Evolutionary conservation across 169 alveolate species (phyloP).

Genomic region (Plasmodium gaboni): DNA sequence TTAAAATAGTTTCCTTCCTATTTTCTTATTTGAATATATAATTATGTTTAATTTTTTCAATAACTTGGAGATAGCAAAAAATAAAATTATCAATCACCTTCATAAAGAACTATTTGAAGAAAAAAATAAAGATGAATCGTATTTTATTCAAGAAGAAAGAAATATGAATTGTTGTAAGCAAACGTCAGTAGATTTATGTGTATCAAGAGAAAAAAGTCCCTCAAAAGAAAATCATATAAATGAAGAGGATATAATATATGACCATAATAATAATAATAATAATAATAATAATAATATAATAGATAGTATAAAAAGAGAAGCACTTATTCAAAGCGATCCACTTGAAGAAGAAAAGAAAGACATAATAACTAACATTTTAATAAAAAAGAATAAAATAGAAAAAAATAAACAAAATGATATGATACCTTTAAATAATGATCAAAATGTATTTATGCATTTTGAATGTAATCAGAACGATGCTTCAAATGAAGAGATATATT

Average conservation of each 20-base stretch:
- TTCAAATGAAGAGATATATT: too few relatives aligned
- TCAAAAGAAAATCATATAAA: neutral
- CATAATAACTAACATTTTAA: too few relatives aligned
- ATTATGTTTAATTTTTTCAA: conserved; percentile 36
- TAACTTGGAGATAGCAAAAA: conserved; percentile 42
- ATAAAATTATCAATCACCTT: conserved; percentile 15
- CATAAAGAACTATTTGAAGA: conserved; percentile 19
- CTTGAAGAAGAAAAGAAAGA: neutral
- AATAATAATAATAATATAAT: neutral
- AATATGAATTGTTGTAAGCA: conserved; percentile 3
- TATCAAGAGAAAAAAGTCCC: too few relatives aligned
- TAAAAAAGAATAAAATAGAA: too few relatives aligned
- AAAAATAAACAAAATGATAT: too few relatives aligned
- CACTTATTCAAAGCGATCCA: neutral
- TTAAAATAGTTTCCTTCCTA: too few relatives aligned
- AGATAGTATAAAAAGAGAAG: neutral
- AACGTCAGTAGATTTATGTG: neutral
- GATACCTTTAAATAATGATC: too few relatives aligned
- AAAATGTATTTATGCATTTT: too few relatives aligned
- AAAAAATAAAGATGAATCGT: conserved; percentile 19
- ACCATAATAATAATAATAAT: neutral
- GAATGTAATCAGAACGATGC: too few relatives aligned
- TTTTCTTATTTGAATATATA: neutral
- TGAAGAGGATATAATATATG: neutral
- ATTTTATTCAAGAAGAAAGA: conserved; percentile 1